Base-by-base conservation (phyloP, 192 early-diverging fungal species). In the Linnemannia zychae region DNA sequence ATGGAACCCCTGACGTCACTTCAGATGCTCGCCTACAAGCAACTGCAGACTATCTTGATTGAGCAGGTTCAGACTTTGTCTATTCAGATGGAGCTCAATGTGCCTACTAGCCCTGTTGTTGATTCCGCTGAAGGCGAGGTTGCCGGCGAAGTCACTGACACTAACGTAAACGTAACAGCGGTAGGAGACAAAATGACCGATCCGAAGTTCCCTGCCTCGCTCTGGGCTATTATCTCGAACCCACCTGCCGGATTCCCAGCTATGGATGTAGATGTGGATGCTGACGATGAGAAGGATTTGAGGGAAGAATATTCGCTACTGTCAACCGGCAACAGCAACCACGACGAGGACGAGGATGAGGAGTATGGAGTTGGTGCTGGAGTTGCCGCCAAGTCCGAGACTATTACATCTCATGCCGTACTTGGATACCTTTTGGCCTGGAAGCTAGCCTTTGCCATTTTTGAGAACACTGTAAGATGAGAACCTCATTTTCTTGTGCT, bases 391-490 rank as follows among this genome's bases (percentile, higher is more conserved):
- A 85, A 76, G 28, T 63, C 83, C 1, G 83, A 66, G 36, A 77
- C 77, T 37, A 47, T 83, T 67, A 74, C 71, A 38, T 76, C 89
- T 3, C 88, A 93, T 74, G 53, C 81, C 12, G 88, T 84, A 0
- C 87, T 96, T 31, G 94, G 96, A 22, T 93, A 94, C 75, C 82
- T 97, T 4, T 80, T 96, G 46, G 86, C 91, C 7, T 96, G 95
- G 93, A 92, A 95, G 88, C 84, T 93, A 7, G 71, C 96, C 16
- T 93, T 96, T 72, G 94, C 94, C 76, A 93, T 96, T 37, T 96
- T 97, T 81, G 90, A 92, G 36, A 93, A 95, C 77, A 91, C 94
- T 50, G 95, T 96, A 91, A 87, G 88, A 81, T 3, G 9, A 1
- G 9, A n/a, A 5, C n/a, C 22, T 37, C n/a, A n/a, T n/a, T 7